Base-by-base conservation (phyloP, 2,329 filamentous ascomycete species). In the Leptosphaerulina australis region DNA sequence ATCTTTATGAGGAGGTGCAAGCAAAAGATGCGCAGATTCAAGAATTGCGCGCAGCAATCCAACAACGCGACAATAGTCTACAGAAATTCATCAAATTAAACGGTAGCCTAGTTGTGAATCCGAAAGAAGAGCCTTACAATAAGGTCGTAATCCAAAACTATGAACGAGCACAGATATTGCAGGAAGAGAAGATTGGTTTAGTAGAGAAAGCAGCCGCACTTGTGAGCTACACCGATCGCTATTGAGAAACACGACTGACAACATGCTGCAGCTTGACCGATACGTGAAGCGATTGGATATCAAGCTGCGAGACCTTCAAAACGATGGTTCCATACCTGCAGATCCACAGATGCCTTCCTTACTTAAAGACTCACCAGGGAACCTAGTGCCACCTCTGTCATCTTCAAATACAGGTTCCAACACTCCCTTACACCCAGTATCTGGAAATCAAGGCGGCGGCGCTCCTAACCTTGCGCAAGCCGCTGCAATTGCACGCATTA, bases 71-170 rank as follows among this genome's bases (percentile, higher is more conserved):
- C 66, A 81, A 74, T 44, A 86, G 86, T 66, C 84, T 94, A 30
- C 90, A 95, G 68, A 90, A 88, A 74, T 92, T 86, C 79, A 90
- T 93, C 70, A 89, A 88, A 64, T 76, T 82, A 14, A 88, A 93
- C 60, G 87, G 88, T 57, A 89, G 87, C 64, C 84, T 90, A 63
- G 80, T 85, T 41, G 78, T 81, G 24, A 90, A 93, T 63, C 88
- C 89, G 0, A 89, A 90, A 65, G 90, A 95, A 74, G 85, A 88
- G 10, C 72, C 79, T 11, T 81, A 89, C 64, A 81, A 83, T 44
- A 82, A 84, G 37, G 81, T 82, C 44, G 87, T 93, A 59, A 75
- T 79, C 45, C 84, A 89, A 53, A 86, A 85, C 64, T 93, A 82
- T 64, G 81, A 82, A 54, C 83, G 81, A 59, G 87, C 87, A 44